Evolutionary conservation across 257 asterid species (phyloP).

Genomic region (Fraxinus anomala): DNA sequence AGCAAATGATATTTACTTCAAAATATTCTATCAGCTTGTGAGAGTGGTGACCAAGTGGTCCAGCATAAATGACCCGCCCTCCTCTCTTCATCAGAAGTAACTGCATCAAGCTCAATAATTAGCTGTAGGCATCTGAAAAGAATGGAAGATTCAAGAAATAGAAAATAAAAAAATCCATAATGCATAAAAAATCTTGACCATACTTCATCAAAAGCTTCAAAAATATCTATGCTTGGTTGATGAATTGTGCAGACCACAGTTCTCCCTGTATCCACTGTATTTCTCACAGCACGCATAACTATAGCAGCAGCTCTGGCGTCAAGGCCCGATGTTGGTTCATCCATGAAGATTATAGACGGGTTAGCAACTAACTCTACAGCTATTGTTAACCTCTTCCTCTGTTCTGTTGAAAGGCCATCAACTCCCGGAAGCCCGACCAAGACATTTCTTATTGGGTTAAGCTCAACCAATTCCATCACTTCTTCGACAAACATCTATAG

Average conservation of each 20-base stretch:
- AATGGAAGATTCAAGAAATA: background rate
- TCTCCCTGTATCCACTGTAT: constrained; percentile 55
- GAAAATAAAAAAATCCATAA: background rate
- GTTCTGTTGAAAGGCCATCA: constrained; percentile 61
- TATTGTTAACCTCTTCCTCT: constrained; percentile 58
- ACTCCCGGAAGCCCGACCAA: constrained; percentile 59
- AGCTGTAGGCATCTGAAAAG: background rate
- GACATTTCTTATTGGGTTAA: constrained; percentile 38
- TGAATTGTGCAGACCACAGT: constrained; percentile 65
- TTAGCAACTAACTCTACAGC: constrained; percentile 66
- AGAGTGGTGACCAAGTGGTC: constrained; percentile 55
- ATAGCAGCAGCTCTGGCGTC: constrained; percentile 73
- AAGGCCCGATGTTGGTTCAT: constrained; percentile 65
- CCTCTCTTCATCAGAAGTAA: constrained; percentile 59
- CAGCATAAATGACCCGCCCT: constrained; percentile 51
- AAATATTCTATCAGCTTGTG: constrained; percentile 51
- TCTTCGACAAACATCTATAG: constrained; percentile 46
- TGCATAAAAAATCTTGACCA: background rate
- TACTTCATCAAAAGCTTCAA: constrained; percentile 66
- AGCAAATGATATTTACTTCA: constrained; percentile 39
- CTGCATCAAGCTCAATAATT: constrained; percentile 31
- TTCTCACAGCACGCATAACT: constrained; percentile 60
- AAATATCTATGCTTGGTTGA: constrained; percentile 68
- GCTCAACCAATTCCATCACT: constrained; percentile 59
- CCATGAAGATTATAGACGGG: constrained; percentile 66